Base-by-base conservation (phyloP, 768 basidiomycete species). In the Trametes elegans region DNA sequence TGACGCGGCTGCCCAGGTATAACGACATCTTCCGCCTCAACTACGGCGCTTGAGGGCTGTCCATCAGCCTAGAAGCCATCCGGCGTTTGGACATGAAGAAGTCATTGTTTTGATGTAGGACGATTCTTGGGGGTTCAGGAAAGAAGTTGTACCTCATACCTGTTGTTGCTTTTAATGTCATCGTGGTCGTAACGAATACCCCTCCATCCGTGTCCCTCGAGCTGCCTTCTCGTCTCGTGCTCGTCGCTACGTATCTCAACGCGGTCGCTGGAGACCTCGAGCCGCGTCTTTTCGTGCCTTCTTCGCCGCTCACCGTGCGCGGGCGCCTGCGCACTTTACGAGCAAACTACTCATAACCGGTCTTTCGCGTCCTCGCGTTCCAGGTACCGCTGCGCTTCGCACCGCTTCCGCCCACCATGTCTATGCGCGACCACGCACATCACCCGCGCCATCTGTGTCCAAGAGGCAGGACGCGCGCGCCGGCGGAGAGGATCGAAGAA, bases 11-110 rank as follows among this genome's bases (percentile, higher is more conserved):
- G 32, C 50, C 40, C 60, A 92, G 90, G 51, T 75, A 79, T 66
- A 96, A 96, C 71, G 91, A 95, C 69, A 85, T 95, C 57, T 95
- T 97, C 89, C 88, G 91, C 59, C 85, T 93, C 72, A 91, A 91
- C 75, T 81, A 83, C 67, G 87, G 82, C 61, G 76, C 68, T 67
- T 70, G 44, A 62, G 23, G 45, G 19, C 34, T 34, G n/a, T 34
- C 24, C 26, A 10, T 18, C 13, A 38, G 11, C 19, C 27, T 26
- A 21, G 18, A 29, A 26, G 53, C n/a, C 23, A 34, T 41, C 16
- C 3, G 18, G 24, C 35, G 18, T 28, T 26, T 28, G 26, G 34
- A 50, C 36, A 38, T 23, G 48, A 41, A 59, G 53, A 58, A 43
- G 47, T 38, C 26, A 39, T 38, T 24, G 26, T 26, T 46, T 18